Percentiles rank a stretch among this genome's conserved stretches.
Conservation (phyloP, 495 filamentous ascomycete genomes). For the Aspergillus sclerotiicarbonarius region DNA sequence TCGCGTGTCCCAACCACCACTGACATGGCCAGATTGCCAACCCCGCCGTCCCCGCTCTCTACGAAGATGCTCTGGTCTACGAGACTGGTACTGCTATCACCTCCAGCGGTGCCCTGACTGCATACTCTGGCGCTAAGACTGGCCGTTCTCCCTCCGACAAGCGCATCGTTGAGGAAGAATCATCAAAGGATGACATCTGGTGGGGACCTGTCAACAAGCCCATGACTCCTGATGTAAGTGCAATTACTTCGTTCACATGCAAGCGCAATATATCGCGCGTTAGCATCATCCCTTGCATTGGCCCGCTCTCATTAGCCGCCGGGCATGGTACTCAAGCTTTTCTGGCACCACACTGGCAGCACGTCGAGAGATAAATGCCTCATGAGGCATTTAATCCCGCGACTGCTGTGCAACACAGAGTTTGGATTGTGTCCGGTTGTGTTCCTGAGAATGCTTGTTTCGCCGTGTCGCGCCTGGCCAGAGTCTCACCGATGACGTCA, state of each 20-base stretch:
- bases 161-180: conserved; percentile 88
- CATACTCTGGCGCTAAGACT: conserved; percentile 97
- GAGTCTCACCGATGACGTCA: conserved; percentile 42
- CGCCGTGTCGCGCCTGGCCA: conserved; percentile 1
- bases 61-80: conserved; percentile 99
- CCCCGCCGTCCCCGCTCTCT: conserved; percentile 86
- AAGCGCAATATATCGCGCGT: conserved; percentile 6
- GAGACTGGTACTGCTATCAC: conserved; percentile 97
- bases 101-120: conserved; percentile 87
- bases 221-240: conserved; percentile 94
- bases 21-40: conserved; percentile 68
- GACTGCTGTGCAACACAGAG: conserved; percentile 13
- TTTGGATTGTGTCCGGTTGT: conserved; percentile 6
- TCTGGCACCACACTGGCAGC: neutral
- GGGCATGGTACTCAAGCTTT: conserved; percentile 36
- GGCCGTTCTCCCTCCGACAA: conserved; percentile 96
- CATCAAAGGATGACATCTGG: conserved; percentile 90
- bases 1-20: conserved; percentile 7
- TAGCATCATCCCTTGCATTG: conserved; percentile 21
- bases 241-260: neutral
- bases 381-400: conserved; percentile 24
- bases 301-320: conserved; percentile 25
- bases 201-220: conserved; percentile 99
- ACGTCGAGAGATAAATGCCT: conserved; percentile 15
- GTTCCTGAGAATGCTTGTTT: conserved; percentile 1